Evolutionary conservation across 208 protist genomes (phyloP).

Genomic region (Lotmaria passim): DNA sequence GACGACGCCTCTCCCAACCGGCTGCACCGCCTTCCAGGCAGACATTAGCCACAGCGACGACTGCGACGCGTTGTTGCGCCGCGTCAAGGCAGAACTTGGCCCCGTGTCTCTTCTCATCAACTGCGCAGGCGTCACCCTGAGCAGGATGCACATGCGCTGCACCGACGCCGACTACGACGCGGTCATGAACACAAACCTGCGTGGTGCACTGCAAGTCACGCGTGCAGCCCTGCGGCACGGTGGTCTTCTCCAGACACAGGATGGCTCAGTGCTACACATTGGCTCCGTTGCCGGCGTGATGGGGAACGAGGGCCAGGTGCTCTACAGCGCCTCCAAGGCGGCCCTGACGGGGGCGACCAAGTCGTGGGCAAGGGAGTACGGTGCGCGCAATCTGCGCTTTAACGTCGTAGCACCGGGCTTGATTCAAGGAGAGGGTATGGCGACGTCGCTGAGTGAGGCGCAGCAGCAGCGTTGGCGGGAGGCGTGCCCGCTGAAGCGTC

Average conservation of each 20-base stretch:
- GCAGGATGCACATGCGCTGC: conserved; percentile 71
- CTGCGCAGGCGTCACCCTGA: conserved; percentile 81
- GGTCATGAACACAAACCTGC: conserved; percentile 83
- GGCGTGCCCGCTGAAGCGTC: conserved; percentile 65
- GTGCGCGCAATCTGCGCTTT: conserved; percentile 81
- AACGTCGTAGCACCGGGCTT: conserved; percentile 92
- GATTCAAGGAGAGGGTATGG: conserved; percentile 89
- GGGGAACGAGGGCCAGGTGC: conserved; percentile 89
- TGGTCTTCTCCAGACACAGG: conserved; percentile 61
- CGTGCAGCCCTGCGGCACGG: conserved; percentile 78
- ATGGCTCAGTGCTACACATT: conserved; percentile 76
- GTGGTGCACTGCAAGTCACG: conserved; percentile 72
- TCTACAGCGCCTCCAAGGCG: conserved; percentile 92
- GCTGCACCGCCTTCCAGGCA: conserved; percentile 50
- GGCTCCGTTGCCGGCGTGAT: conserved; percentile 75
- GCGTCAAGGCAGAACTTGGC: conserved; percentile 48
- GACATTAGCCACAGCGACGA: conserved; percentile 52
- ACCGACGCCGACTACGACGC: conserved; percentile 71
- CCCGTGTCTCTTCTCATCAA: conserved; percentile 77
- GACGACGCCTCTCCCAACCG: conserved; percentile 36
- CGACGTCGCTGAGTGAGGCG: conserved; percentile 44
- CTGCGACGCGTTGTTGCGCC: conserved; percentile 64
- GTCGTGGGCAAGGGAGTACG: conserved; percentile 86
- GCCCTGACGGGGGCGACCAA: conserved; percentile 84
- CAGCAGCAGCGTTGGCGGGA: conserved; percentile 62